Evolutionary conservation across 2,329 filamentous ascomycete genomes (phyloP), one percentile per base, ranked within the genome.

Genomic region (Xylaria arbuscula): DNA sequence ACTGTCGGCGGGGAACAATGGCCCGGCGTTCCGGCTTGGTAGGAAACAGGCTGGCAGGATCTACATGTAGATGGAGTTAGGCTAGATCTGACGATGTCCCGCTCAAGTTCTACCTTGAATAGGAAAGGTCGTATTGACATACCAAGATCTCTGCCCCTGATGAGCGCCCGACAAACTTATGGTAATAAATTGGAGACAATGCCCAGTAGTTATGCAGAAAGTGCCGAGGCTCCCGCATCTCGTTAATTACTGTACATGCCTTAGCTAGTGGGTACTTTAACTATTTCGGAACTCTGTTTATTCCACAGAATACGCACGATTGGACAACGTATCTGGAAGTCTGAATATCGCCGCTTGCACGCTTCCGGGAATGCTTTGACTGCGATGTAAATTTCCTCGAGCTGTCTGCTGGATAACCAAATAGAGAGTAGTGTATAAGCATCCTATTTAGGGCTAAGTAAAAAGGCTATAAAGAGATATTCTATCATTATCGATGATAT

Each of bases 1-100:
- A 45, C 34, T 60, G 42, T 58, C 45, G 45, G 34, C 24, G 58
- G 61, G 60, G 69, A 57, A 69, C 62, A 28, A 34, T 71, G 69
- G 69, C 69, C 69, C 69, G 69, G 13, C 57, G 60, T 71, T 48
- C 69, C 69, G 69, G 36, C 58, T 51, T 34, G 19, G 45, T 28
- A 32, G 3, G 7, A n/a, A 48, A 15, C 24, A 60, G 54, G 11
- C 58, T 22, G 32, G 38, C 24, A 2, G 28, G 47, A 24, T 19
- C 55, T 45, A 15, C n/a, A 58, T 57, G n/a, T 47, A 51, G 53
- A 45, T 15, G 38, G 38, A 56, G 53, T 51, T 15, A 42, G 38
- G 32, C 47, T 54, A 19, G 32, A 59, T 50, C 56, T 24, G 51
- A 24, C 47, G n/a, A 13, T 47, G 32, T 32, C 36, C 32, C 40